Conservation (phyloP, 257 asterid species). For the Ballota nigra region DNA sequence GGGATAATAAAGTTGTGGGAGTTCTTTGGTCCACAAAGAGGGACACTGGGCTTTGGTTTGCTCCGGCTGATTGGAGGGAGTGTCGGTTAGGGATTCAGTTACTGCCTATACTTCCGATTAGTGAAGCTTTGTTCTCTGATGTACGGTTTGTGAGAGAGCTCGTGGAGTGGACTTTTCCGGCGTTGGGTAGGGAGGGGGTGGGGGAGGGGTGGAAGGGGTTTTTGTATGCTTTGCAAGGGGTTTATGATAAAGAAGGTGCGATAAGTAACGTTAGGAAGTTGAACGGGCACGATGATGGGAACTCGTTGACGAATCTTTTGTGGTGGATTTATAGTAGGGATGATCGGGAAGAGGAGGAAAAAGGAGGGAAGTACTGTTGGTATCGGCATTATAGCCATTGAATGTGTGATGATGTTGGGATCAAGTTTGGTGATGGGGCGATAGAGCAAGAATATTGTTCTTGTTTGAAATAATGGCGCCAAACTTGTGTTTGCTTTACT, state of each 20-base stretch:
- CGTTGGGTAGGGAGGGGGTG: constrained; percentile 73
- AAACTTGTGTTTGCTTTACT: not conserved
- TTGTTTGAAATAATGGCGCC: not conserved
- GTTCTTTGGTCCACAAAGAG: constrained; percentile 88
- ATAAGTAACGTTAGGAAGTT: constrained; percentile 45
- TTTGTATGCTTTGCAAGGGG: constrained; percentile 69
- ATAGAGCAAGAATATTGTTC: not conserved
- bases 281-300: constrained; percentile 79
- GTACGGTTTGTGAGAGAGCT: constrained; percentile 51
- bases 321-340: constrained; percentile 93
- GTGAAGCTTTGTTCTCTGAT: constrained; percentile 73
- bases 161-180: constrained; percentile 76
- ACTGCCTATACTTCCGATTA: constrained; percentile 73
- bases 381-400: constrained; percentile 68
- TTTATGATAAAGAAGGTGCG: constrained; percentile 61
- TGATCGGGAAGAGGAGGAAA: constrained; percentile 33
- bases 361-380: constrained; percentile 56
- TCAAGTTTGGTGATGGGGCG: not conserved
- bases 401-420: not conserved
- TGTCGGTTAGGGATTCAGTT: constrained; percentile 80
- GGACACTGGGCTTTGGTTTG: constrained; percentile 90
- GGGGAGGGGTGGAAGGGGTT: constrained; percentile 99
- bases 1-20: constrained; percentile 74
- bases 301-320: constrained; percentile 67
- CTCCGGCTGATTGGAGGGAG: constrained; percentile 81